Evolutionary conservation across 179 eudicot genomes (phyloP).

Genomic region (Beta lomatogona): DNA sequence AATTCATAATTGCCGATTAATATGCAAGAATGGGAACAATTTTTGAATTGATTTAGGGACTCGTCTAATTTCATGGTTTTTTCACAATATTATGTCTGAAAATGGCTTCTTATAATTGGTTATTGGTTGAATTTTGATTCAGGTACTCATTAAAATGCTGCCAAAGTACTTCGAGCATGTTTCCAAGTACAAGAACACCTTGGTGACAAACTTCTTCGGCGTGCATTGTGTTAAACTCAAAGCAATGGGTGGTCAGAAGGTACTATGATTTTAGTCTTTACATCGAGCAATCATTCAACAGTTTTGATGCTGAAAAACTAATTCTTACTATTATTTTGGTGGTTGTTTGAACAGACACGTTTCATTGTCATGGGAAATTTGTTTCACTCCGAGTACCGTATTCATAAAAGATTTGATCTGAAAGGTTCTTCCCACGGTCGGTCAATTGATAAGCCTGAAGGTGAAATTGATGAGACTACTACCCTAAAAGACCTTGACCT

Average conservation of each 20-base stretch:
- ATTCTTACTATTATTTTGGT: constrained; percentile 15
- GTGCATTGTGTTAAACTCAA: constrained; percentile 98
- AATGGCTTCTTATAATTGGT: constrained; percentile 11
- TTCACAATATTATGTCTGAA: not conserved
- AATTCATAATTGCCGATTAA: not conserved
- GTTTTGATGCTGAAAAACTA: constrained; percentile 19
- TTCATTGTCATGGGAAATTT: constrained; percentile 97
- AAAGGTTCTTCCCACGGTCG: constrained; percentile 98
- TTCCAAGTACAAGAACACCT: constrained; percentile 68
- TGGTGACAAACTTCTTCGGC: constrained; percentile 88
- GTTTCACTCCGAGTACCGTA: constrained; percentile 85
- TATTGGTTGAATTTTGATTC: not conserved
- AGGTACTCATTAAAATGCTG: constrained; percentile 96
- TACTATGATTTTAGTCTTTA: constrained; percentile 23
- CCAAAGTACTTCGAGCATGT: constrained; percentile 85
- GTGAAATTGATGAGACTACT: constrained; percentile 92
- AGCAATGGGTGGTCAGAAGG: constrained; percentile 91
- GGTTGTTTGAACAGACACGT: constrained; percentile 56
- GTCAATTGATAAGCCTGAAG: constrained; percentile 73
- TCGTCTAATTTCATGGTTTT: not conserved
- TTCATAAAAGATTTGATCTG: constrained; percentile 88
- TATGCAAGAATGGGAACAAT: not conserved
- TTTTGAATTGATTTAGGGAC: not conserved
- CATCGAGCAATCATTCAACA: not conserved
- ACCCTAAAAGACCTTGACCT: constrained; percentile 96